A percentile compares a stretch with the other conserved stretches of the same genome.
These are phyloP conservation scores for Aureobasidium subglaciale DNA, from an alignment of 2,329 filamentous ascomycete species.

Conservation along the genomic window DNA sequence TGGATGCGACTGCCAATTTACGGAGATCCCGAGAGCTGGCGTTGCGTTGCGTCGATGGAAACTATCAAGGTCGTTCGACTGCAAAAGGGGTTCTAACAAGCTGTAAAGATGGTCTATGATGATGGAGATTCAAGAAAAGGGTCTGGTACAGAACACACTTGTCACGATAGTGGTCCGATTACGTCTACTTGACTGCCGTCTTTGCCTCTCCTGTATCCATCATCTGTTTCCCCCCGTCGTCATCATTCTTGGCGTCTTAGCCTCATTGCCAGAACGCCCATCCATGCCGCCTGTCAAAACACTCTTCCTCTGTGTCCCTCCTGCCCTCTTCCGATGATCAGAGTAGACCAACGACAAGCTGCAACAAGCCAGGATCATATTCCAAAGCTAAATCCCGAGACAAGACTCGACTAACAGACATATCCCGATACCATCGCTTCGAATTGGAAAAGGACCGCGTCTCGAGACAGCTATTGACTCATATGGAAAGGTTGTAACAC, in stretches of 20 bases:
- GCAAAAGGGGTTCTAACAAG: not conserved
- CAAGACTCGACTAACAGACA: no score
- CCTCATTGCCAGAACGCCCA: slow-evolving; percentile 2
- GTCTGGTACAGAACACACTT: not conserved
- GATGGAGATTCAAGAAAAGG: not conserved
- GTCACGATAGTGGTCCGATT: not conserved
- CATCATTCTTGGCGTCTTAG: slow-evolving; percentile 4
- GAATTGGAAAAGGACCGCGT: no score
- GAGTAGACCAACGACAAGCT: no score
- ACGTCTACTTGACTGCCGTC: not conserved
- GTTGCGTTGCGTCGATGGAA: slow-evolving; percentile 2
- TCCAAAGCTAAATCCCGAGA: no score
- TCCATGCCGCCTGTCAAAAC: no score
- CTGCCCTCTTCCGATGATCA: no score
- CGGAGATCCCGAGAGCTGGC: not conserved
- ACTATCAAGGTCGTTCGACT: not conserved
- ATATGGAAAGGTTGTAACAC: no score
- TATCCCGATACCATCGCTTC: no score
- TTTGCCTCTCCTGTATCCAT: not conserved
- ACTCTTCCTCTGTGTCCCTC: no score
- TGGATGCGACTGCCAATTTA: slow-evolving; percentile 7
- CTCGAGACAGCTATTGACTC: no score
- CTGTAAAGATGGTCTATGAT: not conserved
- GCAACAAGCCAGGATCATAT: no score
- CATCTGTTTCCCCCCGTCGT: not conserved